Conservation (phyloP, 805 yeast genomes). For the Brettanomyces anomalus region DNA sequence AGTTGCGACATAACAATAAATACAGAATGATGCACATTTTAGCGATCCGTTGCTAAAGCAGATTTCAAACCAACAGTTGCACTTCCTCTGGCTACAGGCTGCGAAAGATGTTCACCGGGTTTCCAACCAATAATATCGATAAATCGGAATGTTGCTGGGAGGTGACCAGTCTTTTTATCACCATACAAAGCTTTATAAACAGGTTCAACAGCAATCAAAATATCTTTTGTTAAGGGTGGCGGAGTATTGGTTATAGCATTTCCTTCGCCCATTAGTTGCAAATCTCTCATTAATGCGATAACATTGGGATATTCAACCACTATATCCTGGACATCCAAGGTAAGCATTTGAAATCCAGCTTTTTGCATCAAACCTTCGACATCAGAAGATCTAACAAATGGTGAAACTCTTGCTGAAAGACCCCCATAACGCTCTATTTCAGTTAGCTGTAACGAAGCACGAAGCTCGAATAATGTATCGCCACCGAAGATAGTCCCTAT, state of each 20-base stretch:
- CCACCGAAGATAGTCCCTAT: slow-evolving; percentile 78
- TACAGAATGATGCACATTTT: not conserved
- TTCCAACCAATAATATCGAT: slow-evolving; percentile 89
- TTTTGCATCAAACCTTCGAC: slow-evolving; percentile 63
- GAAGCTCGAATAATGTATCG: slow-evolving; percentile 73
- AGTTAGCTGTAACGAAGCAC: slow-evolving; percentile 74
- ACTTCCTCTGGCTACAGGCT: slow-evolving; percentile 65
- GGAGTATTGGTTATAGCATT: slow-evolving; percentile 40
- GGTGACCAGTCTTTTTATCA: slow-evolving; percentile 35
- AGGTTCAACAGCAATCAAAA: slow-evolving; percentile 66
- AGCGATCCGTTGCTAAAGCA: slow-evolving; percentile 25
- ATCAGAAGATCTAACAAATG: slow-evolving; percentile 70
- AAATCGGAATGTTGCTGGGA: slow-evolving; percentile 77
- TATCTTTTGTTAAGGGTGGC: slow-evolving; percentile 45
- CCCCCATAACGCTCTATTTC: slow-evolving; percentile 77
- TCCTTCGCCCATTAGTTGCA: slow-evolving; percentile 79
- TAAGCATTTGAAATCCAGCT: slow-evolving; percentile 72
- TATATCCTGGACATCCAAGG: slow-evolving; percentile 78
- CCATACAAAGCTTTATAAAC: slow-evolving; percentile 69
- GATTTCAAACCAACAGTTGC: slow-evolving; percentile 65
- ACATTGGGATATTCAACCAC: slow-evolving; percentile 72
- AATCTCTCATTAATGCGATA: slow-evolving; percentile 55
- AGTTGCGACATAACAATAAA: slow-evolving; percentile 3
- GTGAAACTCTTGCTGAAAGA: slow-evolving; percentile 71
- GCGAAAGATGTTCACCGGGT: slow-evolving; percentile 56